phyloP scores from a whole-genome alignment of 768 basidiomycete genomes.

The Leccinum boreale region DNA sequence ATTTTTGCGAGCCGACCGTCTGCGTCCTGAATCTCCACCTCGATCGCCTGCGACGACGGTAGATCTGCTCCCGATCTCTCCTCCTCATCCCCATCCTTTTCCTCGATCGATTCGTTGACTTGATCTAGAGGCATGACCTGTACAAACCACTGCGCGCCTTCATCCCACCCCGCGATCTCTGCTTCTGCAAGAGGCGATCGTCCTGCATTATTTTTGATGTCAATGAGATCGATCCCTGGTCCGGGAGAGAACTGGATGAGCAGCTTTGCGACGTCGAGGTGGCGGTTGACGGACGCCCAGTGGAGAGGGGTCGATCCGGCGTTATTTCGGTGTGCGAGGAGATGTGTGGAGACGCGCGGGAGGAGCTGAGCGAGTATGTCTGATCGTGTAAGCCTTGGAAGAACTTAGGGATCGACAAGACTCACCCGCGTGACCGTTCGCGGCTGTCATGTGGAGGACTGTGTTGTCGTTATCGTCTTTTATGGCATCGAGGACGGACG shows the following conservation, averaged over 20 bases:
- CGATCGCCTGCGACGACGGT: slow-evolving; percentile 39
- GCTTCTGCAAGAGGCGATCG: slow-evolving; percentile 79
- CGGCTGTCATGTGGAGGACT: slow-evolving; percentile 81
- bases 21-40: slow-evolving; percentile 71
- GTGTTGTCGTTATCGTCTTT: slow-evolving; percentile 79
- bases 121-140: slow-evolving; percentile 74
- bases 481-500: slow-evolving; percentile 46
- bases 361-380: slow-evolving; percentile 77
- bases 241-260: slow-evolving; percentile 57
- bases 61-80: slow-evolving; percentile 16
- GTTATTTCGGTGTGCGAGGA: slow-evolving; percentile 62
- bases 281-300: slow-evolving; percentile 87
- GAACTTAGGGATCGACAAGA: not conserved
- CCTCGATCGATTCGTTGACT: slow-evolving; percentile 24
- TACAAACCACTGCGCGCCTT: slow-evolving; percentile 81
- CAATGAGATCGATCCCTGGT: slow-evolving; percentile 67
- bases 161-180: slow-evolving; percentile 76
- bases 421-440: slow-evolving; percentile 83
- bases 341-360: slow-evolving; percentile 48
- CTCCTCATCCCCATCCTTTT: slow-evolving; percentile 27
- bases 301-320: slow-evolving; percentile 84
- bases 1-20: slow-evolving; percentile 67
- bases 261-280: slow-evolving; percentile 57
- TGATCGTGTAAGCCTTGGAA: slow-evolving; percentile 29
- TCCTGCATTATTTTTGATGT: slow-evolving; percentile 70